Evolutionary conservation across 2,329 filamentous ascomycete species (phyloP), one percentile per base, ranked within the genome.

Genomic region (Penicillium frequentans): DNA sequence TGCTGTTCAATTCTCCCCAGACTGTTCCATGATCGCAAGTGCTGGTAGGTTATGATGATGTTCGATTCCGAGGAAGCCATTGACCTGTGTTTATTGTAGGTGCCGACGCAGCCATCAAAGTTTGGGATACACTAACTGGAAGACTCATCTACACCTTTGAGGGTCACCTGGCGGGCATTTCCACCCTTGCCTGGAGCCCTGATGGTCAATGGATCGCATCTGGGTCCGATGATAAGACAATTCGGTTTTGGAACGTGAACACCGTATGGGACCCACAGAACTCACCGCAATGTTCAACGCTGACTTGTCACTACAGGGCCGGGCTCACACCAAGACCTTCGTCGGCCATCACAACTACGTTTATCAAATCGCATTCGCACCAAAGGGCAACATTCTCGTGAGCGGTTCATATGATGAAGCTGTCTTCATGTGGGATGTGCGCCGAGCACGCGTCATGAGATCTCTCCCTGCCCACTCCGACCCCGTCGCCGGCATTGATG

Each of bases 351-450:
- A 97, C 74, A 98, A 96, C 75, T 98, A 98, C 75, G 88, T 99
- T 31, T 96, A 96, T 76, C 91, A 89, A 50, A 81, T 99, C 33
- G 92, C 93, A 6, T 98, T 98, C 74, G 93, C 91, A n/a, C 95
- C 95, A 1, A 98, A 97, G 74, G 95, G 95, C 24, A 99, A 99
- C 70, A 96, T 98, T 71, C 84, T 99, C 33, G 95, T 93, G 16
- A 96, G 90, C 64, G 95, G 95, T 13, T 96, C 90, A 62, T 98
- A 97, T 75, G 95, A 99, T 65, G 95, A 99, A 79, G 95, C 95
- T 5, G 91, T 99, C 0, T 97, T 96, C 63, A 77, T 99, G 5
- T 99, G 95, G 95, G 95, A 99, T 73, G 90, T 98, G 14, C 84
- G 95, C 14, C 91, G 91, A 0, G 93, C 91, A 0, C 82, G 89